Evolutionary conservation across 345 rosid species (phyloP).

Genomic region (Brassica rapa): DNA sequence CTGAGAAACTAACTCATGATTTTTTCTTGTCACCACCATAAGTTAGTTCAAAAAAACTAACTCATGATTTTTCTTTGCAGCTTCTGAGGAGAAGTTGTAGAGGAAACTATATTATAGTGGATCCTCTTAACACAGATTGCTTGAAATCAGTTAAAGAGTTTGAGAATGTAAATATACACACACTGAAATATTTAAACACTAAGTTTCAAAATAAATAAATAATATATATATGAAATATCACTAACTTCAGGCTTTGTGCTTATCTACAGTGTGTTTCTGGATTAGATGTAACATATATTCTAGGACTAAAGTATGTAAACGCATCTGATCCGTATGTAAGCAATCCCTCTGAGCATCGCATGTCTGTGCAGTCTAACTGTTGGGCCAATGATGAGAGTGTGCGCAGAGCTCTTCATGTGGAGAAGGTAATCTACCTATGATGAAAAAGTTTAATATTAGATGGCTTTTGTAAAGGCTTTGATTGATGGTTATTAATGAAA

Average conservation of each 20-base stretch:
- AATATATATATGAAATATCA: neutral
- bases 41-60: neutral
- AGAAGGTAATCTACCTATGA: neutral
- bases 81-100: conserved; percentile 53
- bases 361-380: neutral
- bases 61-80: conserved; percentile 33
- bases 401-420: conserved; percentile 30
- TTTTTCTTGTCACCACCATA: neutral
- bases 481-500: neutral
- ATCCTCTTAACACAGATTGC: conserved; percentile 51
- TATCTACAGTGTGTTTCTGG: conserved; percentile 28
- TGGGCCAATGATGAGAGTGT: conserved; percentile 20
- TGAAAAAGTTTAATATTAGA: neutral
- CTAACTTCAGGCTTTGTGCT: neutral
- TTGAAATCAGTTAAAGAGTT: conserved; percentile 19
- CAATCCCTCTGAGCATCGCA: neutral
- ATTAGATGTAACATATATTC: conserved; percentile 4
- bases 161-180: conserved; percentile 2
- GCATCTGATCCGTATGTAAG: neutral
- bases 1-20: neutral
- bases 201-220: too few species aligned
- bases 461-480: neutral
- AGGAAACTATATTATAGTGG: conserved; percentile 32
- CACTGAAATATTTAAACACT: neutral
- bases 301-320: neutral